phyloP scores from a whole-genome alignment of 108 stramenopile species.

The Nitzschia sp. region DNA sequence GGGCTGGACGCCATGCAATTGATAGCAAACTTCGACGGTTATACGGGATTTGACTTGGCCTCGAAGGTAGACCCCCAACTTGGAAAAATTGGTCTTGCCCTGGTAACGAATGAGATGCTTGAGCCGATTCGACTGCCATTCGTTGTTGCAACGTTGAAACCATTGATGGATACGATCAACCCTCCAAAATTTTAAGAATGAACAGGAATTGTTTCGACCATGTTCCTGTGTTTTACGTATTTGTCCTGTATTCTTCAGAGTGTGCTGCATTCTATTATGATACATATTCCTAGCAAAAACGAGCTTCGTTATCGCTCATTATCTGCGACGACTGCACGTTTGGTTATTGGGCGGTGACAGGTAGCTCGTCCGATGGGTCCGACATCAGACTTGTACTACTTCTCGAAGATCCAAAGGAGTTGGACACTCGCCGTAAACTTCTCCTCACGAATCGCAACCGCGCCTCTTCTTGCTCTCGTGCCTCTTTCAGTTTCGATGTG shows the following conservation, averaged over 20 bases:
- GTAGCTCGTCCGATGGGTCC: background rate
- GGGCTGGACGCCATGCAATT: conserved; percentile 73
- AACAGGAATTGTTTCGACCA: too few relatives aligned
- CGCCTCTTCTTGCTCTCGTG: conserved; percentile 8
- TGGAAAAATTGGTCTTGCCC: conserved; percentile 71
- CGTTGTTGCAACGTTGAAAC: conserved; percentile 85
- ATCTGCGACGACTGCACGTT: too few relatives aligned
- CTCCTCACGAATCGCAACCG: background rate
- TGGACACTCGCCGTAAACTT: background rate
- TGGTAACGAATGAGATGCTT: conserved; percentile 80
- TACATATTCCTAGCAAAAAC: too few relatives aligned
- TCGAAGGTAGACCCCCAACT: conserved; percentile 73
- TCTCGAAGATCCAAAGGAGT: background rate
- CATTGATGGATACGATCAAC: conserved; percentile 66
- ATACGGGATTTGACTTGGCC: conserved; percentile 53
- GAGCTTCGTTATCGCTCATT: too few relatives aligned
- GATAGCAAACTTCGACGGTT: conserved; percentile 52
- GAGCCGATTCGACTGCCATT: conserved; percentile 81
- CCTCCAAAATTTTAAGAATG: conserved; percentile 59
- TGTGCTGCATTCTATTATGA: too few relatives aligned
- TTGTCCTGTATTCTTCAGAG: too few relatives aligned
- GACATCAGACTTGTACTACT: background rate
- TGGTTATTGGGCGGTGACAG: too few relatives aligned
- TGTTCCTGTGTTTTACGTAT: too few relatives aligned
- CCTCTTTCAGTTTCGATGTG: conserved; percentile 17